Conservation (phyloP, 2,329 filamentous ascomycete species). For the Cordyceps cateniannulata region DNA sequence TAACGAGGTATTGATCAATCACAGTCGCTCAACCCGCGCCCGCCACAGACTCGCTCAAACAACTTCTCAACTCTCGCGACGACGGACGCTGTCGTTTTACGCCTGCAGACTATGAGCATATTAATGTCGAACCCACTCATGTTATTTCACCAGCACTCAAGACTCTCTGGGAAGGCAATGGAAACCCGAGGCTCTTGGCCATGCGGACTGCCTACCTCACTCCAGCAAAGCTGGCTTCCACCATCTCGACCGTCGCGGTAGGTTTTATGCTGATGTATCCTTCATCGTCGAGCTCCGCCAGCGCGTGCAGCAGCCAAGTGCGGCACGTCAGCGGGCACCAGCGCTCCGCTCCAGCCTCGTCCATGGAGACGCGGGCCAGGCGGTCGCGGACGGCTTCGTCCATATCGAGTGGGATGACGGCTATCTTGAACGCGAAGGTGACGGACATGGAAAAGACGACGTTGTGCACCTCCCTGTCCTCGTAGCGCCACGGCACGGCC, state of each 20-base stretch:
- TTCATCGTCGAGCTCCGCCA: not conserved
- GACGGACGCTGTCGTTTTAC: not conserved
- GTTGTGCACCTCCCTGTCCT: not conserved
- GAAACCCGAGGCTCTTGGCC: not conserved
- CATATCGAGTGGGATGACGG: not conserved
- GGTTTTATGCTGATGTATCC: not conserved
- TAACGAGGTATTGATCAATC: too few relatives aligned
- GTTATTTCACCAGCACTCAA: not conserved
- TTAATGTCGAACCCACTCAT: too few relatives aligned
- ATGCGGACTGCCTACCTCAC: not conserved
- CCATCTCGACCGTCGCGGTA: not conserved
- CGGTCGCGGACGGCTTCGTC: not conserved
- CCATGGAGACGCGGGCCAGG: not conserved
- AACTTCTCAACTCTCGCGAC: not conserved
- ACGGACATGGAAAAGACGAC: not conserved
- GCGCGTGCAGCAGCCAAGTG: not conserved
- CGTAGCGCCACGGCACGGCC: not conserved
- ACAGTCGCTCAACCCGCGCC: too few relatives aligned
- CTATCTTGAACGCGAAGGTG: not conserved
- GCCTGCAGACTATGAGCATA: not conserved
- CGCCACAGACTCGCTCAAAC: too few relatives aligned
- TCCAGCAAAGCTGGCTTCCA: not conserved
- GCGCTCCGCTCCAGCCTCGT: not conserved
- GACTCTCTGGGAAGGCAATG: not conserved
- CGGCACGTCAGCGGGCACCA: not conserved